Base-by-base conservation (phyloP, 2,329 filamentous ascomycete species). In the Neoscytalidium dimidiatum region DNA sequence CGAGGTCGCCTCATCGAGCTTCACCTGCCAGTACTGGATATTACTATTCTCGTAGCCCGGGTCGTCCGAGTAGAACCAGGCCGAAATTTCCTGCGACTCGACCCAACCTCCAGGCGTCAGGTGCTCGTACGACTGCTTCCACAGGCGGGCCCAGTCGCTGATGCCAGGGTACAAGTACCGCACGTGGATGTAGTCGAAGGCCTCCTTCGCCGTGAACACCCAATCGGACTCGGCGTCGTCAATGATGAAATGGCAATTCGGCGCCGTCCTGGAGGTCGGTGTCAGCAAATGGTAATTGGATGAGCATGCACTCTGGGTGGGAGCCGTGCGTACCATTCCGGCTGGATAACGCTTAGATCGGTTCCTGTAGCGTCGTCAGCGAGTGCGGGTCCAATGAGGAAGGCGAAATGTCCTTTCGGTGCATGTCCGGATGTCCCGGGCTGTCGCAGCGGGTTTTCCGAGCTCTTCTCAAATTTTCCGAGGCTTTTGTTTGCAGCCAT, bases 301-400 rank as follows among this genome's bases (percentile, higher is more conserved):
- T 7, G 52, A 21, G 28, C 3, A 1, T n/a, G n/a, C 3, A 9
- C 5, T 26, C 8, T 38, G 13, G 6, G 71, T 0, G 78, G 76
- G 1, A 78, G 14, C 5, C 8, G 17, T 28, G 4, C 21, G 33
- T 46, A 72, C 75, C 81, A 77, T 44, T 75, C 74, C 2, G 82
- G 82, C 68, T 85, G 83, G 48, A 83, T 80, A 9, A 81, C 81
- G 64, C 77, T 81, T 5, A 85, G 76, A 67, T 85, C 83, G 64
- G 71, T 79, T 19, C 56, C 56, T 60, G 41, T 4, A 3, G 3
- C 3, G 17, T 7, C 9, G 28, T 58, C n/a, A 58, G 53, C 38
- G 14, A 14, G 28, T 26, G 4, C 19, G 13, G 26, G 9, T 14
- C 3, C 17, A 1, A 14, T 7, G 6, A 28, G 11, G 46, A 29